Evolutionary conservation across 805 yeast genomes (phyloP).

Genomic region (Lachancea sp.): DNA sequence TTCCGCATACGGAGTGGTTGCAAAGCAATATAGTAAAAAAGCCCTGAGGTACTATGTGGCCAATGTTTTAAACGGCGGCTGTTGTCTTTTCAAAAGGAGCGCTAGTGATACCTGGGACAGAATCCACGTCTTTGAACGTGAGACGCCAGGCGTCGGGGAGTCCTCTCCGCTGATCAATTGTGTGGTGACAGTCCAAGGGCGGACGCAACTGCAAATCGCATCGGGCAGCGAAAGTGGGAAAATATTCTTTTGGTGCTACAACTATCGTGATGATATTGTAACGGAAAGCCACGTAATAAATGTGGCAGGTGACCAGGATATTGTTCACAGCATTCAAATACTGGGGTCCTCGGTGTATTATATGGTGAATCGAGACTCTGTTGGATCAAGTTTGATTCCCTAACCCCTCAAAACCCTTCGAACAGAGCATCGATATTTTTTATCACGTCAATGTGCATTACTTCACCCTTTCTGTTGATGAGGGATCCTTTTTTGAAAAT

Average conservation of each 20-base stretch:
- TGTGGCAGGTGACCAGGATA: conserved; percentile 5
- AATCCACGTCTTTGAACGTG: conserved; percentile 8
- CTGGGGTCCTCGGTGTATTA: conserved; percentile 8
- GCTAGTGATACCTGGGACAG: conserved; percentile 20
- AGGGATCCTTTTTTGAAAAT: conserved; percentile 74
- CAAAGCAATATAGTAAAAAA: conserved; percentile 13
- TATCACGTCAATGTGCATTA: conserved; percentile 37
- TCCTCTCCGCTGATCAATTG: conserved; percentile 16
- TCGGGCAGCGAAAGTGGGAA: conserved; percentile 21
- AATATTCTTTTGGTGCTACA: conserved; percentile 15
- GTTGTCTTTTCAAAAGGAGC: conserved; percentile 16
- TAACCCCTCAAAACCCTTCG: conserved; percentile 19
- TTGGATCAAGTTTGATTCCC: neutral
- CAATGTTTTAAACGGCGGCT: conserved; percentile 18
- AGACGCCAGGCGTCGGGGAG: conserved; percentile 1
- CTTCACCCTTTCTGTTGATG: conserved; percentile 49
- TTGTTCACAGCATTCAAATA: conserved; percentile 9
- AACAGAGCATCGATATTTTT: conserved; percentile 35
- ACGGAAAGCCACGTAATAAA: conserved; percentile 3
- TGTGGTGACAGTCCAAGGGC: conserved; percentile 5
- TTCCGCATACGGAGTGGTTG: conserved; percentile 7
- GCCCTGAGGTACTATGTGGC: conserved; percentile 9
- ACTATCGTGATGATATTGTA: conserved; percentile 11
- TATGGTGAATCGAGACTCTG: conserved; percentile 9
- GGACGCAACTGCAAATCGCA: conserved; percentile 6